phyloP scores from a whole-genome alignment of 2,329 filamentous ascomycete genomes.

The Curvularia hawaiiensis region DNA sequence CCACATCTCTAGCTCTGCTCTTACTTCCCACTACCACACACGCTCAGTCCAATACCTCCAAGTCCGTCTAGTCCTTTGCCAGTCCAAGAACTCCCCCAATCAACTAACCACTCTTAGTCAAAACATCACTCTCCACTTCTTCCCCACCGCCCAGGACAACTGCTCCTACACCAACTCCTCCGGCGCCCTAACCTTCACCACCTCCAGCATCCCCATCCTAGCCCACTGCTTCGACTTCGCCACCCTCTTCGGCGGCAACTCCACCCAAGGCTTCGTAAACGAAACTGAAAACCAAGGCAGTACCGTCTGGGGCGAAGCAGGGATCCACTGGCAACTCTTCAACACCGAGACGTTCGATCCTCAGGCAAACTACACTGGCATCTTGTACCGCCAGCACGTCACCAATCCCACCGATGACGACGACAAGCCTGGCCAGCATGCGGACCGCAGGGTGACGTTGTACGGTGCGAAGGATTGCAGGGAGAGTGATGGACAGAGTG shows the following conservation, averaged over 20 bases:
- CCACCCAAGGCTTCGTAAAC: conserved; percentile 2
- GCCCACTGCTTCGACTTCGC: not conserved
- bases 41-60: not conserved
- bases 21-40: not conserved
- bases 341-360: not conserved
- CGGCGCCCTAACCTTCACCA: conserved; percentile 2
- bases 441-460: not conserved
- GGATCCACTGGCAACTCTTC: conserved; percentile 3
- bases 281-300: not conserved
- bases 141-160: not conserved
- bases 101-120: not conserved
- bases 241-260: conserved; percentile 1
- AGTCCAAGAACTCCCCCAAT: not conserved
- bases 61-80: not conserved
- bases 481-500: not conserved
- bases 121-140: conserved; percentile 3
- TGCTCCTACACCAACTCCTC: not conserved
- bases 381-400: conserved; percentile 4
- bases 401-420: not conserved
- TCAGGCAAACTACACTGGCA: not conserved
- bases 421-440: not conserved
- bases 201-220: not conserved
- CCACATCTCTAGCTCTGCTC: not conserved
- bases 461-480: not conserved
- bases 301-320: not conserved